phyloP scores from a whole-genome alignment of 2,329 filamentous ascomycete genomes.

The Endocalyx cinctus region DNA sequence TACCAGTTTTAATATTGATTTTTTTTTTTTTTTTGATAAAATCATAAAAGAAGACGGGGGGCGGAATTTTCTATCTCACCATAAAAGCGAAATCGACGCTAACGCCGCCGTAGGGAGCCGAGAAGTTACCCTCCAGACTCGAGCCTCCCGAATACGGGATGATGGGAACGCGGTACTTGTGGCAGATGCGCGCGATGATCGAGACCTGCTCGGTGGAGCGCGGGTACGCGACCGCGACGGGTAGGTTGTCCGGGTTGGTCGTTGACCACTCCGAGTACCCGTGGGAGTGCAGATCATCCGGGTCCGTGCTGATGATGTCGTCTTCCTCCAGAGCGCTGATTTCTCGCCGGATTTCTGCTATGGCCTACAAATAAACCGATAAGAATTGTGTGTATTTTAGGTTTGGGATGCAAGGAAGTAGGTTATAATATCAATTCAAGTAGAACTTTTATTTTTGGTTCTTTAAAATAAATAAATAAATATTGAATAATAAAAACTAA shows the following conservation, averaged over 20 bases:
- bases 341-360: slow-evolving; percentile 48
- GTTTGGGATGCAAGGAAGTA: too few species aligned
- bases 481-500: too few species aligned
- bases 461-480: too few species aligned
- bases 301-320: slow-evolving; percentile 58
- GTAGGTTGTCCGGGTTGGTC: slow-evolving; percentile 54
- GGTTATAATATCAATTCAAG: too few species aligned
- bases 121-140: slow-evolving; percentile 85
- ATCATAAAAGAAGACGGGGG: too few species aligned
- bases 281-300: slow-evolving; percentile 56
- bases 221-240: slow-evolving; percentile 61
- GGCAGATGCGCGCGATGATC: slow-evolving; percentile 62
- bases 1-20: too few species aligned
- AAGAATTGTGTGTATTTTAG: too few species aligned
- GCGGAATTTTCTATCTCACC: slow-evolving; percentile 36
- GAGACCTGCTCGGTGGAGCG: slow-evolving; percentile 57
- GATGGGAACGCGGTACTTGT: slow-evolving; percentile 76
- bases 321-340: slow-evolving; percentile 34
- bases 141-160: slow-evolving; percentile 84
- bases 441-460: too few species aligned
- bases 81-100: slow-evolving; percentile 87
- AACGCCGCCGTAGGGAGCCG: slow-evolving; percentile 79
- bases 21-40: not conserved
- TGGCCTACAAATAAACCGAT: slow-evolving; percentile 42
- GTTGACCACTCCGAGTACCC: slow-evolving; percentile 67